Evolutionary conservation across 2,329 filamentous ascomycete genomes (phyloP).

Genomic region (Aspergillus carbonarius): DNA sequence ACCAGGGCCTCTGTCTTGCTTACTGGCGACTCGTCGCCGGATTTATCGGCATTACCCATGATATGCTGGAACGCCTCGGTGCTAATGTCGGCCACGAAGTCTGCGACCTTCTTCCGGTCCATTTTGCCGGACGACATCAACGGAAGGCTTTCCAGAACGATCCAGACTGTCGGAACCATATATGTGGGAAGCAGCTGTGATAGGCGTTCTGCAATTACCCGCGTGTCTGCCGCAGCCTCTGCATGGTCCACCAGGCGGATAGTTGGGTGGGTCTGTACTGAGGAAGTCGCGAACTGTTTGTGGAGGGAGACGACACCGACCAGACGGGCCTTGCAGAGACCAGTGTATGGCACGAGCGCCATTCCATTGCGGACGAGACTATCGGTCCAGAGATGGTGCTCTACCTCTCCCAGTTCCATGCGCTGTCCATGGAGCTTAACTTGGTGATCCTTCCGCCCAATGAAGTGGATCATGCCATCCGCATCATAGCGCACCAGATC

Average conservation of each 20-base stretch:
- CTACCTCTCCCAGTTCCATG: conserved; percentile 35
- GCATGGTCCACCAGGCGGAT: background rate
- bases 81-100: conserved; percentile 5
- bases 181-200: background rate
- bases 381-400: conserved; percentile 16
- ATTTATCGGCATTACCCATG: background rate
- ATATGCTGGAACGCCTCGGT: background rate
- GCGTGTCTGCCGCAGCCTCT: background rate
- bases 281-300: background rate
- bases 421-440: conserved; percentile 37
- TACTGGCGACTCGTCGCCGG: background rate
- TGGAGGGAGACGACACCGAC: background rate
- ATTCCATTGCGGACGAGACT: background rate
- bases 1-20: background rate
- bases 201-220: background rate
- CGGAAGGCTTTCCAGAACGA: background rate
- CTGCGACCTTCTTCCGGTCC: conserved; percentile 7
- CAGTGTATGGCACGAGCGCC: conserved; percentile 3
- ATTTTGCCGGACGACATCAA: conserved; percentile 6
- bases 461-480: conserved; percentile 29
- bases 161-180: conserved; percentile 8
- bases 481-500: conserved; percentile 32
- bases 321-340: background rate
- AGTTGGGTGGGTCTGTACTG: background rate
- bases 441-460: conserved; percentile 35